These are phyloP conservation scores for Hypoxylon perforatum DNA, from an alignment of 495 filamentous ascomycete genomes.

Conservation along the genomic window DNA sequence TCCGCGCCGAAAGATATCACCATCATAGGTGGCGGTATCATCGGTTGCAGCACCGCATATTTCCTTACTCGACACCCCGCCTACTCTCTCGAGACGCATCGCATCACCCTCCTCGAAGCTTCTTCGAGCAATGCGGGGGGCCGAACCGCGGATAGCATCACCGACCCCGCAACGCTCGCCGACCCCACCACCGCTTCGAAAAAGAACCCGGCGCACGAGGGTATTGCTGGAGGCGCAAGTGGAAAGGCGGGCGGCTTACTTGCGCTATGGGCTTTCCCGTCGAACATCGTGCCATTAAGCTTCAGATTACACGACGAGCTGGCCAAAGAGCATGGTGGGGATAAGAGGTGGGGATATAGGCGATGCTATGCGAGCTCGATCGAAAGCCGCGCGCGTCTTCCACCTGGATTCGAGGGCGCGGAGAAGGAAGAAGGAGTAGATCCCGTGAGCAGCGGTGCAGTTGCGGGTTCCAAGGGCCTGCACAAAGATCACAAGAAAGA, in stretches of 20 bases:
- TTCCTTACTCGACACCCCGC: conserved; percentile 83
- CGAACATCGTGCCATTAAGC: conserved; percentile 79
- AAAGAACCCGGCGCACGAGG: conserved; percentile 52
- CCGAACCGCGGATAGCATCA: conserved; percentile 48
- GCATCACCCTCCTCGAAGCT: conserved; percentile 84
- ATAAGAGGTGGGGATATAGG: conserved; percentile 82
- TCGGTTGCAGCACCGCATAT: conserved; percentile 87
- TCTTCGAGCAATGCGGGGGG: conserved; percentile 57
- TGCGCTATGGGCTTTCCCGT: conserved; percentile 87
- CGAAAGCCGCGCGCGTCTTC: conserved; percentile 61
- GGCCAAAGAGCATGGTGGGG: conserved; percentile 79
- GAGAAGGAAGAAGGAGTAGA: conserved; percentile 35
- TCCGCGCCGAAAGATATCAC: conserved; percentile 43
- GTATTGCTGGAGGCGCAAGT: conserved; percentile 84
- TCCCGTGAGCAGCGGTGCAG: neutral
- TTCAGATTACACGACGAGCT: conserved; percentile 80
- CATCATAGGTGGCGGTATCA: conserved; percentile 80
- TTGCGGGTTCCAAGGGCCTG: conserved; percentile 29
- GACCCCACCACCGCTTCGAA: conserved; percentile 43
- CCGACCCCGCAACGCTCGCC: conserved; percentile 44
- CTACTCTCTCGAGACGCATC: conserved; percentile 75
- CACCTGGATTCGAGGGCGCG: conserved; percentile 23
- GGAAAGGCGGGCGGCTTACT: conserved; percentile 91
- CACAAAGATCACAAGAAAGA: conserved; percentile 46
- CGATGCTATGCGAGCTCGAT: conserved; percentile 74